Evolutionary conservation across 2,329 filamentous ascomycete genomes (phyloP).

Genomic region (Aspergillus uvarum): DNA sequence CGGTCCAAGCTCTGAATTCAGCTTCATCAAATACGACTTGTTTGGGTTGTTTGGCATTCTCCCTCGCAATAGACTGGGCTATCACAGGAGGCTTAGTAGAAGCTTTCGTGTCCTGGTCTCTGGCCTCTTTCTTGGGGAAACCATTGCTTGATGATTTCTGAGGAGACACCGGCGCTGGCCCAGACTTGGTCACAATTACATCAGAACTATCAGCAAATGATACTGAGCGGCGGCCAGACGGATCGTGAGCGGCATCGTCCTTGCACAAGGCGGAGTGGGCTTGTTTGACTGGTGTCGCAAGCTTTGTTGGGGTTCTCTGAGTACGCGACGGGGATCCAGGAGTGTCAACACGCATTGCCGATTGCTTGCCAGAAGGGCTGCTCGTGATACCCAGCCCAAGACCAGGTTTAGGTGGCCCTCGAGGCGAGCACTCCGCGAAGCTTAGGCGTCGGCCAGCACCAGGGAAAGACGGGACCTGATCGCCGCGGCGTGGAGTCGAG

Average conservation of each 20-base stretch:
- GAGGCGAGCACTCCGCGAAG: constrained; percentile 11
- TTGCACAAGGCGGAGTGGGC: neutral
- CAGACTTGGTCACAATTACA: neutral
- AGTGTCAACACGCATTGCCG: neutral
- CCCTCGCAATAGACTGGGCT: neutral
- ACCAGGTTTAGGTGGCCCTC: constrained; percentile 15
- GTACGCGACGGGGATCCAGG: neutral
- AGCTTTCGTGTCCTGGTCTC: neutral
- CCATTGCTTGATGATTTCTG: neutral
- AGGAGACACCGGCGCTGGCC: neutral
- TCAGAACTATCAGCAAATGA: neutral
- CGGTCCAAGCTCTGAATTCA: neutral
- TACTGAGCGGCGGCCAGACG: neutral
- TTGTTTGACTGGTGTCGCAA: neutral
- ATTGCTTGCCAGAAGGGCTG: constrained; percentile 26
- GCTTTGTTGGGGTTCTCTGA: neutral
- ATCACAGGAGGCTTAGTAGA: neutral
- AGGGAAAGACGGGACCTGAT: constrained; percentile 23
- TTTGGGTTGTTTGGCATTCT: neutral
- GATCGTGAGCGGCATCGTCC: neutral
- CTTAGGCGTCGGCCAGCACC: constrained; percentile 19
- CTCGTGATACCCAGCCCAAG: constrained; percentile 31
- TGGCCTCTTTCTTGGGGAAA: neutral
- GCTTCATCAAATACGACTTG: neutral
- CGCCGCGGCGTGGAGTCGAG: constrained; percentile 13